Evolutionary conservation across 2,329 filamentous ascomycete genomes (phyloP), one percentile per base, ranked within the genome.

Genomic region (Colletotrichum sp.): DNA sequence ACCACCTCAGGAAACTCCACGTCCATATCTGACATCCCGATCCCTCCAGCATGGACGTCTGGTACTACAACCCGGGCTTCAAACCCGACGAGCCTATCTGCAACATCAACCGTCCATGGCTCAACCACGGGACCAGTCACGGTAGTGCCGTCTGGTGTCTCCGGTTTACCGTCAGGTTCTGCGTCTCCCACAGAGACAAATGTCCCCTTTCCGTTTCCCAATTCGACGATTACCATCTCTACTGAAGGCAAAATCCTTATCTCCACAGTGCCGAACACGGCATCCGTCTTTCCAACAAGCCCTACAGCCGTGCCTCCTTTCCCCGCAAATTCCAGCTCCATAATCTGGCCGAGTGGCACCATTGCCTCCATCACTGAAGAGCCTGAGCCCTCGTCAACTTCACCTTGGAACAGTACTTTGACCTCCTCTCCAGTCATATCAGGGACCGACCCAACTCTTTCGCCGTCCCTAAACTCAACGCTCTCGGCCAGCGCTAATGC

Each of bases 361-460:
- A 26, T 73, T 26, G 58, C n/a, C 6, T 76, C 70, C 24, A n/a
- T 52, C 16, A 76, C 38, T 26, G 73, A 73, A 18, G 64, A 58
- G 36, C 34, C 52, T 15, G 15, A 34, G 9, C 36, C 55, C n/a
- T 48, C 55, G 26, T 34, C 58, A 18, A 60, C 52, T 10, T 30
- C 68, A n/a, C 16, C 30, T 24, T 55, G 36, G 52, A 67, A 30
- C 48, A 48, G 32, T 30, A 70, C 56, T 26, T 32, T 38, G 32
- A 64, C 5, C 32, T 24, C 16, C 2, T 26, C 66, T 6, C 21
- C 16, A 8, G 52, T 34, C 8, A 58, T 26, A 36, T 18, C 26
- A 18, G 60, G n/a, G 8, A 34, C 18, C 8, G 30, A 2, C 6
- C n/a, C 60, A 24, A 10, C 3, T 30, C 38, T 16, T 26, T 26